phyloP scores from a whole-genome alignment of 306 rosid species.

The Lablab purpureus region DNA sequence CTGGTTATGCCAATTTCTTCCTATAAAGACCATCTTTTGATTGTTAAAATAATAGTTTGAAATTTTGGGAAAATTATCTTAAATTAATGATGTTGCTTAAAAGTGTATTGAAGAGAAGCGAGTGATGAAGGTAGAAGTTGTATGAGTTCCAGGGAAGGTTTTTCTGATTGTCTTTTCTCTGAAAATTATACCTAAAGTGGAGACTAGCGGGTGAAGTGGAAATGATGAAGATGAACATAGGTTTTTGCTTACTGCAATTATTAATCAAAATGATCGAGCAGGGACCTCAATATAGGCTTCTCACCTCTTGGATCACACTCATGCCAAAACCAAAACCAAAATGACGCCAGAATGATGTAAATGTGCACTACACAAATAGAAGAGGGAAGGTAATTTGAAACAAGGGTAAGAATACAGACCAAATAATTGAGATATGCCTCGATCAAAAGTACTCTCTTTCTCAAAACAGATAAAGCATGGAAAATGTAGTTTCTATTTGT shows the following conservation, averaged over 20 bases:
- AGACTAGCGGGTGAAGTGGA: slow-evolving; percentile 3
- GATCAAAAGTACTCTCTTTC: slow-evolving; percentile 35
- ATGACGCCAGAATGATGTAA: slow-evolving; percentile 54
- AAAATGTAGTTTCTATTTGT: slow-evolving; percentile 27
- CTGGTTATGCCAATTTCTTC: no score
- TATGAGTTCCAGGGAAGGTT: not conserved
- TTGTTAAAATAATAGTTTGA: no score
- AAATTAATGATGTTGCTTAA: not conserved
- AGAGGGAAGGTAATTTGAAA: slow-evolving; percentile 33
- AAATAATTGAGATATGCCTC: slow-evolving; percentile 39
- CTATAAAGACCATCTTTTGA: no score
- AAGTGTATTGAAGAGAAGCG: not conserved
- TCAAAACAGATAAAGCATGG: slow-evolving; percentile 27
- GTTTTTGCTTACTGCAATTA: slow-evolving; percentile 9
- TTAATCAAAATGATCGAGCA: slow-evolving; percentile 29
- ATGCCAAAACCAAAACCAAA: slow-evolving; percentile 1
- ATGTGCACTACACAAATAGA: not conserved
- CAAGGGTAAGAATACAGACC: slow-evolving; percentile 23
- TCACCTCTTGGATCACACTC: not conserved
- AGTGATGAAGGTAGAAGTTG: not conserved
- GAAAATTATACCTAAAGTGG: not conserved
- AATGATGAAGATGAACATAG: slow-evolving; percentile 27
- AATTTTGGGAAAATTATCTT: not conserved
- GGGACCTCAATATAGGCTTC: not conserved
- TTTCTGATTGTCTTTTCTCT: not conserved